phyloP scores from a whole-genome alignment of 768 basidiomycete genomes.

The Strobilomyces confusus region DNA sequence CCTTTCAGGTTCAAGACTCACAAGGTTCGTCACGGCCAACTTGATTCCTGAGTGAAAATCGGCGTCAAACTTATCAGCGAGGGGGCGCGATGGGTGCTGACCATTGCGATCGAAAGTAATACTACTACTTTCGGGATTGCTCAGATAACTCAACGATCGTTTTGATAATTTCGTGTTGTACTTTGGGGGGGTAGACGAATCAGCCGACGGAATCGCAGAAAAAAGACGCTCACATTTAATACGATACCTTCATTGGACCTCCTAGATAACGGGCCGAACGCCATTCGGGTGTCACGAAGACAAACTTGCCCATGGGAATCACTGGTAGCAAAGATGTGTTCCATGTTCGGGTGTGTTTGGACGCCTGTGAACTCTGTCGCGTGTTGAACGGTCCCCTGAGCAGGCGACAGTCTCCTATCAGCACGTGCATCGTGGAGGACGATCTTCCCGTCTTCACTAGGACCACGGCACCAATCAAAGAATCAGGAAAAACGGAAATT shows the following conservation, averaged over 20 bases:
- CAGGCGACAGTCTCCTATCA: constrained; percentile 30
- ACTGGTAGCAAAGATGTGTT: constrained; percentile 65
- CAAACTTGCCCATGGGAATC: constrained; percentile 56
- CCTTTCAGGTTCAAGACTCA: constrained; percentile 30
- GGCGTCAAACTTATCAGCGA: constrained; percentile 1
- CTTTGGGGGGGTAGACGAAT: constrained; percentile 32
- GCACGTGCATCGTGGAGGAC: constrained; percentile 58
- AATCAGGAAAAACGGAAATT: constrained; percentile 13
- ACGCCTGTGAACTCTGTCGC: constrained; percentile 57
- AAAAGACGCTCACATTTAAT: constrained; percentile 25
- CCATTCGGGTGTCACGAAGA: constrained; percentile 70
- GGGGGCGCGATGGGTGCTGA: constrained; percentile 21
- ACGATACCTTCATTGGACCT: constrained; percentile 53
- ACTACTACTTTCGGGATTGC: constrained; percentile 67
- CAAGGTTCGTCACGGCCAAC: constrained; percentile 65
- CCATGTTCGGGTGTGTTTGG: constrained; percentile 63
- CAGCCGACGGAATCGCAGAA: constrained; percentile 17
- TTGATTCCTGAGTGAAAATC: constrained; percentile 44
- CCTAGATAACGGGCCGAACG: constrained; percentile 52
- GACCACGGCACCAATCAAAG: constrained; percentile 15
- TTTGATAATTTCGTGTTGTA: constrained; percentile 47
- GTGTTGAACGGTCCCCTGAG: constrained; percentile 52
- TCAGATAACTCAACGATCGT: constrained; percentile 35
- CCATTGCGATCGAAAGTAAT: constrained; percentile 67
- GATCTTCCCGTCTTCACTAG: constrained; percentile 69